Evolutionary conservation across 192 early-diverging fungal species (phyloP), one percentile per base, ranked within the genome.

Genomic region (Dissophora globulifera): DNA sequence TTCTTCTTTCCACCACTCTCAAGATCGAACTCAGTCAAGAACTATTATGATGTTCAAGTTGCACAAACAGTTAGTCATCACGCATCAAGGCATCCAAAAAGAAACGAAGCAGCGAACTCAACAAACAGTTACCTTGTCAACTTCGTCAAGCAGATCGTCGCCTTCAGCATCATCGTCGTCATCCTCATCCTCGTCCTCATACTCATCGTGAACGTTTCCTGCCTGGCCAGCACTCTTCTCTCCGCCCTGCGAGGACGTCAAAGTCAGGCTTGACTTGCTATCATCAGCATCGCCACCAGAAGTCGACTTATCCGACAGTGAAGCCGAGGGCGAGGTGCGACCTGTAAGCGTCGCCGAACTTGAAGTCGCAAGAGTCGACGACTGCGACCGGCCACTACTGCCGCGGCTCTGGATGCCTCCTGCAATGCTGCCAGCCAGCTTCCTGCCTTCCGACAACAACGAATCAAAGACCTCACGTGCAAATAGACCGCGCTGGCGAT

Each of bases 381-480:
- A 25, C 6, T 41, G 27, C 27, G 51, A 26, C n/a, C 46, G 59
- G 16, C 53, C 16, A 17, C 69, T 30, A 53, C 45, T 54, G 16
- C 53, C 16, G n/a, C 69, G 27, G 60, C 45, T 54, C 23, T 76
- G 72, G 35, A 76, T 67, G 27, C 64, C 58, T 1, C 64, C 58
- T 25, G 72, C 81, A 65, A 79, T 63, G 12, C 78, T 71, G 25
- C 59, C 69, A 49, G 87, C 87, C 38, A 87, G 61, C 26, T 79
- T 81, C 23, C 71, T 68, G 16, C 87, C 87, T 50, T 82, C 85
- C 10, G 79, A 62, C 57, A 87, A 79, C 27, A 88, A 54, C 35
- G 79, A 79, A 51, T 89, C 85, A 78, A 89, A 85, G 50, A 89
- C 71, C 62, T 88, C 87, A 2, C 81, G 71, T 3, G 83, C 84